Evolutionary conservation across 192 early-diverging fungal species (phyloP), one percentile per base, ranked within the genome.

Genomic region (Lunasporangiospora selenospora): DNA sequence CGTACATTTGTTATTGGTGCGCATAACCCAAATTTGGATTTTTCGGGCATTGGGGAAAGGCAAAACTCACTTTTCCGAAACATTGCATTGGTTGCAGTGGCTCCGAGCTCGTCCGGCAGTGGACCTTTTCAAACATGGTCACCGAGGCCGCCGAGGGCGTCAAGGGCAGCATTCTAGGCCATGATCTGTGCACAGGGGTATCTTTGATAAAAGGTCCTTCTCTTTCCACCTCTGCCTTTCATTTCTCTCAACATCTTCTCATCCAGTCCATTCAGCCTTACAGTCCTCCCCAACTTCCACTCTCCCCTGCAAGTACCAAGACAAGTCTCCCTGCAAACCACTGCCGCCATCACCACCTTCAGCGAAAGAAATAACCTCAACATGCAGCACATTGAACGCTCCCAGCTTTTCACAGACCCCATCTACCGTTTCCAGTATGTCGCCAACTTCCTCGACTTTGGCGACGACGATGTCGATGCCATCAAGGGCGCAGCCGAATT

Each of bases 371-470:
- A 50, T 13, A 50, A 50, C n/a, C n/a, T n/a, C 27, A 48, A 51
- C 13, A 81, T 83, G 76, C 71, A 85, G 58, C 79, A 83, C 63
- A 85, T 92, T 63, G 91, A 91, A 45, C 77, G 82, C 51, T 75
- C 82, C 38, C 69, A 83, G 24, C 78, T 93, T 18, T 91, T 92
- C 77, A 81, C 83, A 29, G 92, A 93, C 57, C 61, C 85, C 27
- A 54, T 80, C 69, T 93, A 93, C 83, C 87, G 92, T n/a, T 90
- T 86, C 67, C 78, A 89, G 36, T 93, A 91, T 45, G 89, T 93
- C 19, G 67, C 89, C 8, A 67, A 80, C 48, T 92, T 93, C 44
- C 81, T 92, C 37, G 88, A 83, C 39, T 93, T 93, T 62, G 84
- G 82, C 41, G 71, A 82, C 13, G 77, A 76, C 13, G 91, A 93